Evolutionary conservation across 495 filamentous ascomycete genomes (phyloP), one percentile per base, ranked within the genome.

Genomic region (Penicillium crystallinum): DNA sequence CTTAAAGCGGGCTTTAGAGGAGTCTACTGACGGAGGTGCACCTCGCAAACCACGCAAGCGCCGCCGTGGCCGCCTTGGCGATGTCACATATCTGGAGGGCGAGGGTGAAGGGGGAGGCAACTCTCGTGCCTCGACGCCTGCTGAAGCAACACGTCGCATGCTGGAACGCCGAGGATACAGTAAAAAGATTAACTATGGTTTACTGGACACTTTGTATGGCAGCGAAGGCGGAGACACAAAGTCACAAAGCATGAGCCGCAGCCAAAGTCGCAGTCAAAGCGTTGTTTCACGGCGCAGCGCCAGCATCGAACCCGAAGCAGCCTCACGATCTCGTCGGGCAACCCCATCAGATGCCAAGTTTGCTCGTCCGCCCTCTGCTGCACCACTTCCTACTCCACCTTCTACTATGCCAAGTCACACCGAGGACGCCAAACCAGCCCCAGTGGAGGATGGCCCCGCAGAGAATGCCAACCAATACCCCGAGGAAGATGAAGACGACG

Each of bases 161-260:
- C 67, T 95, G 63, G 81, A 86, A 66, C 77, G 77, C 30, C 78
- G 89, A 23, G 82, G 74, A 0, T 89, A 83, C 64, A 88, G 82
- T 57, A 90, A 85, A 63, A 87, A 89, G 58, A 90, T 96, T 57
- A 90, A 95, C 52, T 95, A 95, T 62, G 82, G 82, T 36, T 77
- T 81, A 11, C 77, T 90, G 27, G 77, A 84, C 47, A 65, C 64
- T 0, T 40, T 77, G 0, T 77, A 70, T 46, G 72, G 67, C 10
- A 63, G 68, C 34, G 68, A 70, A 49, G 65, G 60, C 6, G 62
- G 59, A 27, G 66, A 66, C 22, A 35, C 68, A 7, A 70, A 73
- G 53, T 42, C 38, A 38, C 70, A 71, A 36, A 68, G 57, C 42
- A 21, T 61, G 36, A 65, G 64, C 41, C 66, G 72, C 22, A 71